A percentile compares a stretch with the other conserved stretches of the same genome.
Conservation (phyloP, 2,329 filamentous ascomycete genomes). For the Xylariaceae sp. region DNA sequence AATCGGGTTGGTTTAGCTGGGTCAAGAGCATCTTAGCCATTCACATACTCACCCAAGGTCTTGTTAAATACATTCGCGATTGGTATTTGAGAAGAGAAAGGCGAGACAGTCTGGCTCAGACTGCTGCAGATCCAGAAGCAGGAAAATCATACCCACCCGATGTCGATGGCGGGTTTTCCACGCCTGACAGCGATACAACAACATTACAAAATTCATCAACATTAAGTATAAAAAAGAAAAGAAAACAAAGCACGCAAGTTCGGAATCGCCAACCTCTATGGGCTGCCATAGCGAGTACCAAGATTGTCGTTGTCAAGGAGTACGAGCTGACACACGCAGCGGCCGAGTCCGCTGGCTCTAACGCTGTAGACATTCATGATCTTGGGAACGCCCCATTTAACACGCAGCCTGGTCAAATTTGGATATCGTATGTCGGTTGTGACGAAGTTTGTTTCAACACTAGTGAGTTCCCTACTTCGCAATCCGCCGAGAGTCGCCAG, state of each 20-base stretch:
- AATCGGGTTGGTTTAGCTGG: slow-evolving; percentile 57
- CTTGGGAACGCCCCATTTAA: slow-evolving; percentile 72
- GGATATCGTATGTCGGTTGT: slow-evolving; percentile 75
- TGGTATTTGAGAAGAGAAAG: slow-evolving; percentile 63
- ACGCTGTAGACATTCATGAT: slow-evolving; percentile 73
- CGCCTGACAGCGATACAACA: slow-evolving; percentile 51
- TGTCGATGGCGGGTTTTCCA: slow-evolving; percentile 46
- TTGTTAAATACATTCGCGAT: slow-evolving; percentile 66
- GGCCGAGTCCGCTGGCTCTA: slow-evolving; percentile 68
- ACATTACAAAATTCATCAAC: slow-evolving; percentile 51
- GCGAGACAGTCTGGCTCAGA: slow-evolving; percentile 45
- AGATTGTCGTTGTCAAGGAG: slow-evolving; percentile 92
- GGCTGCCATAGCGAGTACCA: slow-evolving; percentile 91
- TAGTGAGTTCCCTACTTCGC: slow-evolving; percentile 55
- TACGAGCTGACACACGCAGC: slow-evolving; percentile 77
- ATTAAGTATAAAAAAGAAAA: slow-evolving; percentile 72
- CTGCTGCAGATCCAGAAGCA: slow-evolving; percentile 58
- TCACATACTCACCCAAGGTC: slow-evolving; percentile 70
- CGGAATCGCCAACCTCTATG: slow-evolving; percentile 87
- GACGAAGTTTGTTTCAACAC: slow-evolving; percentile 76
- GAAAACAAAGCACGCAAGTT: slow-evolving; percentile 87
- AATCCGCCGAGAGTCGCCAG: slow-evolving; percentile 34
- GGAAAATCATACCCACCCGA: slow-evolving; percentile 45
- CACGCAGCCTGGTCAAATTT: slow-evolving; percentile 67
- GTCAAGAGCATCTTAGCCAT: slow-evolving; percentile 66